Evolutionary conservation across 1,284 basidiomycete species (phyloP).

Genomic region (Pseudomicrostroma phylloplanum): DNA sequence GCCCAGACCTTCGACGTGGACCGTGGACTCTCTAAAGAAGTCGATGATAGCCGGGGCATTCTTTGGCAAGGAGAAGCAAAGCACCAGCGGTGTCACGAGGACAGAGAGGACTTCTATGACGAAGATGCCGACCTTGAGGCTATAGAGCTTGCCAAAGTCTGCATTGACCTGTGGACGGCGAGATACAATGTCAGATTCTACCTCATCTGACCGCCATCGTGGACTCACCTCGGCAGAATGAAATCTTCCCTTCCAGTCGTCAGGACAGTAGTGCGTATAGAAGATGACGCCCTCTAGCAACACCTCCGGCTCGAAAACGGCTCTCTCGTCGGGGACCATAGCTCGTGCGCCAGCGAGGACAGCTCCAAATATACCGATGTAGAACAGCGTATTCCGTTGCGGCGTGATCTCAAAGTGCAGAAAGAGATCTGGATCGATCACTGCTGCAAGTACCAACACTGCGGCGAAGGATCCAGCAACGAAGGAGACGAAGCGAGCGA

Average conservation of each 20-base stretch:
- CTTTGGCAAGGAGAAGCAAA: slow-evolving; percentile 81
- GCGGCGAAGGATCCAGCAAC: slow-evolving; percentile 92
- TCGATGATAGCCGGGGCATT: slow-evolving; percentile 62
- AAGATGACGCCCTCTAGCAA: slow-evolving; percentile 83
- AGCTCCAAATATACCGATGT: slow-evolving; percentile 77
- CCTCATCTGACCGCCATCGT: neutral
- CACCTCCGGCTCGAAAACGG: slow-evolving; percentile 80
- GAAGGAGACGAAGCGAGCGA: slow-evolving; percentile 94
- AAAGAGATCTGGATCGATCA: slow-evolving; percentile 78
- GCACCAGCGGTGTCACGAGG: slow-evolving; percentile 82
- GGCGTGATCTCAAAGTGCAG: slow-evolving; percentile 90
- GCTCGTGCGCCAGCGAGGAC: slow-evolving; percentile 81
- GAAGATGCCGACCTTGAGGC: slow-evolving; percentile 60
- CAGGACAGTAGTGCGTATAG: slow-evolving; percentile 91
- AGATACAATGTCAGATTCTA: neutral
- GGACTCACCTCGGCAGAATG: slow-evolving; percentile 59
- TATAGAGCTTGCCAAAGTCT: slow-evolving; percentile 38
- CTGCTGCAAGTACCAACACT: slow-evolving; percentile 80
- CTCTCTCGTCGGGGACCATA: slow-evolving; percentile 92
- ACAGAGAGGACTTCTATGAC: slow-evolving; percentile 81
- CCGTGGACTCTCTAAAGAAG: slow-evolving; percentile 65
- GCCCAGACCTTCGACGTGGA: slow-evolving; percentile 90
- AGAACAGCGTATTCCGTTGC: slow-evolving; percentile 86
- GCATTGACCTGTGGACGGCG: slow-evolving; percentile 22
- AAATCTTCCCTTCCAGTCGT: slow-evolving; percentile 78